Evolutionary conservation across 1,284 basidiomycete genomes (phyloP), one percentile per base, ranked within the genome.

Genomic region (Pulchroboletus neoregius): DNA sequence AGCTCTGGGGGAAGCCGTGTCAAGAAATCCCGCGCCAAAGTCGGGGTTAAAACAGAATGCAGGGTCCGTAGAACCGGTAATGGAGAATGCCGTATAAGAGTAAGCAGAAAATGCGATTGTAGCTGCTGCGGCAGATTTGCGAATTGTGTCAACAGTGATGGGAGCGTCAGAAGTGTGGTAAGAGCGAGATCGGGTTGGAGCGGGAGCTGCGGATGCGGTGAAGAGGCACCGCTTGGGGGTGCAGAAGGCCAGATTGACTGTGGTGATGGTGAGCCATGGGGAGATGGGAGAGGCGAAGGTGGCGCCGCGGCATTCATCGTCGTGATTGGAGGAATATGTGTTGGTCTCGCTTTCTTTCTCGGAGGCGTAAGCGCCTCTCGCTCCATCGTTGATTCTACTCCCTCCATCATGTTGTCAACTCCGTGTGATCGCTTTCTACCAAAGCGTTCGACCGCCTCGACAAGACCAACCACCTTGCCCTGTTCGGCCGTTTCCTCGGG

Each of bases 71-170:
- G 71, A 34, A 93, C 90, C 6, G 88, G 82, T 13, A 93, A 75
- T 3, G 90, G 83, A 10, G 91, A 91, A 58, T 90, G 87, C 51
- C 87, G 84, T 34, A 94, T 72, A 48, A 94, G 79, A 20, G 86
- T 88, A 50, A 93, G 79, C 39, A 94, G 76, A 56, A 92, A 80
- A 64, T 93, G 89, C 1, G 89, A 89, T 69, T 94, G 91, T 23
- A 93, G 68, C 8, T 79, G 72, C 6, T 81, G 71, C 2, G 90
- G 87, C 27, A 93, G 73, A 49, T 67, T 73, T 22, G 78, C 77
- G 66, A 89, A 94, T 55, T 91, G 86, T 6, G 76, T 69, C 13
- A 92, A 74, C 36, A 94, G 71, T 5, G 82, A 78, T 5, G 90
- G 90, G 5, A 94, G 74, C 0, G 91, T 82, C 48, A 93, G 68